A percentile compares a stretch with the other conserved stretches of the same genome.
Conservation (phyloP, 2,329 filamentous ascomycete species). For the Ilyonectria robusta region DNA sequence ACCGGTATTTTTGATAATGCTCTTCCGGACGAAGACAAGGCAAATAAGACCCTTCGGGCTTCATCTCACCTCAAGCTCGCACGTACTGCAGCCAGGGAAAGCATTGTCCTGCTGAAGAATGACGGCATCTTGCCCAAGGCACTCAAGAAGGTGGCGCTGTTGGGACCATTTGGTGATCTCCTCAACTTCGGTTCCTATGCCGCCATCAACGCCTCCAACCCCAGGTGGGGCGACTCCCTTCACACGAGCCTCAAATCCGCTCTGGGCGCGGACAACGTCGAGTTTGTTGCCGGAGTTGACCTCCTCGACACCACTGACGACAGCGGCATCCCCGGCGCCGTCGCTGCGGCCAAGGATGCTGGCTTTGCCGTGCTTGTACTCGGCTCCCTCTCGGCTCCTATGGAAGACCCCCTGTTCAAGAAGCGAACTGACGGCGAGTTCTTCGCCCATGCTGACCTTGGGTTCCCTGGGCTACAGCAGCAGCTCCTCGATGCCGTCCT, state of each 20-base stretch:
- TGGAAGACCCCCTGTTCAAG: constrained; percentile 42
- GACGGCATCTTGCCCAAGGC: constrained; percentile 68
- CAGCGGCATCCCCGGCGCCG: constrained; percentile 39
- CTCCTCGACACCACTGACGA: constrained; percentile 37
- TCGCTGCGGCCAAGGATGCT: constrained; percentile 46
- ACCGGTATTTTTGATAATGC: constrained; percentile 47
- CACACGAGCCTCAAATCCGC: constrained; percentile 31
- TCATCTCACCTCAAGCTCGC: constrained; percentile 26
- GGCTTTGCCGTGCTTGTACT: constrained; percentile 50
- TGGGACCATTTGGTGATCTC: constrained; percentile 48
- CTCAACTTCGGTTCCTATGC: constrained; percentile 39
- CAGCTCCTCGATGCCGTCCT: constrained; percentile 52
- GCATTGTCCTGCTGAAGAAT: constrained; percentile 75
- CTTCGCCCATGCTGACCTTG: constrained; percentile 50
- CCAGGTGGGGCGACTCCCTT: constrained; percentile 36
- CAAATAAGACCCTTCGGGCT: constrained; percentile 34
- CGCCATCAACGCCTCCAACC: constrained; percentile 36
- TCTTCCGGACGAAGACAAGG: constrained; percentile 39
- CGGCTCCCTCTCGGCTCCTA: constrained; percentile 46
- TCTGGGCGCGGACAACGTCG: constrained; percentile 34
- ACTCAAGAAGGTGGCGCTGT: constrained; percentile 40
- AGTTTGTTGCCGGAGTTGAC: constrained; percentile 33
- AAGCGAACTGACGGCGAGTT: constrained; percentile 55
- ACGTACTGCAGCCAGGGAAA: constrained; percentile 33
- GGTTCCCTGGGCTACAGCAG: constrained; percentile 52